Evolutionary conservation across 306 rosid genomes (phyloP).

Genomic region (Astragalus membranaceus): DNA sequence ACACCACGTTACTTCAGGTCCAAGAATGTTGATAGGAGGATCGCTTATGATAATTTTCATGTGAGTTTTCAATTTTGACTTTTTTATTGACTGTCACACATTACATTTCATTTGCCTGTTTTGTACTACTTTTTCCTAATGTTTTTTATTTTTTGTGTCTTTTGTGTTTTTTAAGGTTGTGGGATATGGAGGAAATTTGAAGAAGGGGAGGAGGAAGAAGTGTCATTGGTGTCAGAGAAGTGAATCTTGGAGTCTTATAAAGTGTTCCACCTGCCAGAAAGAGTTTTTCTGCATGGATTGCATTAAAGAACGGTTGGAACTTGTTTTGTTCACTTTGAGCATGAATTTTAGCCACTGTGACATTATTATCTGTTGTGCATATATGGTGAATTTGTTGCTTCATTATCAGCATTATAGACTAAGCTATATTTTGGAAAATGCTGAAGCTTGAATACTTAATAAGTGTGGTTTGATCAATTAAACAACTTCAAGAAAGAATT

Average conservation of each 20-base stretch:
- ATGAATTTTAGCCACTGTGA: neutral
- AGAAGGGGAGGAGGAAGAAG: slow-evolving; percentile 56
- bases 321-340: slow-evolving; percentile 5
- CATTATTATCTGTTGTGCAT: neutral
- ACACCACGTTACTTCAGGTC: slow-evolving; percentile 69
- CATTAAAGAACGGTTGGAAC: slow-evolving; percentile 68
- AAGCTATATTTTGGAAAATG: neutral
- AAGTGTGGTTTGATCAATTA: slow-evolving; percentile 16
- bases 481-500: neutral
- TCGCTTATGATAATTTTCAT: slow-evolving; percentile 53
- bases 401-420: neutral
- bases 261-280: slow-evolving; percentile 77
- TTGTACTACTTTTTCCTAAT: neutral
- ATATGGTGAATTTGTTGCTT: slow-evolving; percentile 13
- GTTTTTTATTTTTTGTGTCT: neutral
- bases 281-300: slow-evolving; percentile 81
- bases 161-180: slow-evolving; percentile 38
- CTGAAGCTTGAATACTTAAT: neutral
- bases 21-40: slow-evolving; percentile 66
- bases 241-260: slow-evolving; percentile 49
- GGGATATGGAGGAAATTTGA: slow-evolving; percentile 40
- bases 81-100: neutral
- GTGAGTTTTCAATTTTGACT: slow-evolving; percentile 24
- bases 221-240: slow-evolving; percentile 88
- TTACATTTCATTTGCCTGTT: neutral